Evolutionary conservation across 164 flowering plant species (phyloP).

Genomic region (Dillenia turbinata): DNA sequence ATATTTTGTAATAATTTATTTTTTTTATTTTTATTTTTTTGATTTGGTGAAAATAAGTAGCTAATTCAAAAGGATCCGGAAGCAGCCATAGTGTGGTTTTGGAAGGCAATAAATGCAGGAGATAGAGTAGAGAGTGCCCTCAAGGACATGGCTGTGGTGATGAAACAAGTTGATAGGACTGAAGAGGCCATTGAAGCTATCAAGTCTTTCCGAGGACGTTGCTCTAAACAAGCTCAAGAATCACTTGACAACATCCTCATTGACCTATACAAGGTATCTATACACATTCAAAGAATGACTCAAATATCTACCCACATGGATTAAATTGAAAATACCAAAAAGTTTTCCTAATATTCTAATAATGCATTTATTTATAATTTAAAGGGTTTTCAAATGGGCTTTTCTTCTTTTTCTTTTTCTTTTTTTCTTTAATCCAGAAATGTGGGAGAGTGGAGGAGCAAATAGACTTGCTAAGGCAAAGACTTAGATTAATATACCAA

Average conservation of each 20-base stretch:
- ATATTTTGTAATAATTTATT: background rate
- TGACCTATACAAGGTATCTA: conserved; percentile 41
- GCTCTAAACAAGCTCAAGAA: conserved; percentile 43
- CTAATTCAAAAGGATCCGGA: conserved; percentile 43
- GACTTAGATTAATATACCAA: conserved; percentile 49
- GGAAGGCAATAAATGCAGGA: conserved; percentile 53
- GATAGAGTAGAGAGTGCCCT: conserved; percentile 56
- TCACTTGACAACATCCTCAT: conserved; percentile 51
- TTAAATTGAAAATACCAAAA: too few relatives aligned
- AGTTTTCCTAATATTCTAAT: too few relatives aligned
- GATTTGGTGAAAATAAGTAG: conserved; percentile 13
- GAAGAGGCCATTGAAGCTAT: conserved; percentile 57
- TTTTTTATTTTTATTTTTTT: background rate
- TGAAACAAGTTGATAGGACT: conserved; percentile 44
- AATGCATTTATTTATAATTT: too few relatives aligned
- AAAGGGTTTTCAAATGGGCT: background rate
- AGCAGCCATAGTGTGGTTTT: conserved; percentile 39
- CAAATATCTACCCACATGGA: too few relatives aligned
- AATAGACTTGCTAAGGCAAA: conserved; percentile 48
- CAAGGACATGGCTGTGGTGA: conserved; percentile 58
- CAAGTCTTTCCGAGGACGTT: conserved; percentile 38
- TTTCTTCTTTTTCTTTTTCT: background rate
- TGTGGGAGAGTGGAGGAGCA: conserved; percentile 65
- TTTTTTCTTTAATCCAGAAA: too few relatives aligned
- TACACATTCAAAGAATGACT: too few relatives aligned